These are phyloP conservation scores for Glarea lozoyensis DNA, from an alignment of 495 filamentous ascomycete species.

Conservation along the genomic window DNA sequence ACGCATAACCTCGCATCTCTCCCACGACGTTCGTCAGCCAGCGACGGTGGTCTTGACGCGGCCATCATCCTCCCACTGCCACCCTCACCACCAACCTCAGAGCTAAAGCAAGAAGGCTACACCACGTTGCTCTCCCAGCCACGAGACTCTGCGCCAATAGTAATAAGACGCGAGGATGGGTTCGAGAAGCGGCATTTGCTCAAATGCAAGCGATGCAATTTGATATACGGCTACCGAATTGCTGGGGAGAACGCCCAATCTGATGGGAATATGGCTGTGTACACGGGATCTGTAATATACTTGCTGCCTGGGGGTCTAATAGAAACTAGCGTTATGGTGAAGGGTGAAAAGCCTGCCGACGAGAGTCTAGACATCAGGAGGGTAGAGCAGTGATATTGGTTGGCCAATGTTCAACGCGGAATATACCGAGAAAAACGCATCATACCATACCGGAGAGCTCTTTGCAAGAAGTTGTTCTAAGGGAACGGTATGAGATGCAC, in stretches of 20 bases:
- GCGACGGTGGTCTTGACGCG: constrained; percentile 25
- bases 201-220: constrained; percentile 54
- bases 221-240: constrained; percentile 51
- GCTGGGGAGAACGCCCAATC: constrained; percentile 5
- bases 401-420: too few species aligned
- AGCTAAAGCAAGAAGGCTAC: constrained; percentile 19
- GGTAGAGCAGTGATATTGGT: too few species aligned
- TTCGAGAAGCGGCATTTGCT: constrained; percentile 61
- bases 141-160: constrained; percentile 37
- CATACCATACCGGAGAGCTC: too few species aligned
- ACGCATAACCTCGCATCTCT: constrained; percentile 46
- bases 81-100: constrained; percentile 8
- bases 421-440: too few species aligned
- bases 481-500: too few species aligned
- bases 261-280: constrained; percentile 16
- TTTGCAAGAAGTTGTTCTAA: too few species aligned
- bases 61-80: constrained; percentile 36
- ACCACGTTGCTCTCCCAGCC: constrained; percentile 23
- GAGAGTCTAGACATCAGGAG: constrained; percentile 11
- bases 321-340: constrained; percentile 35
- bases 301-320: constrained; percentile 47
- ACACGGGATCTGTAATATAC: constrained; percentile 36
- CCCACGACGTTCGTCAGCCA: constrained; percentile 36
- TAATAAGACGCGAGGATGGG: constrained; percentile 56
- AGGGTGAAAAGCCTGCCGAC: constrained; percentile 17